phyloP scores from a whole-genome alignment of 495 filamentous ascomycete genomes.

The Stereocaulon alpinum region DNA sequence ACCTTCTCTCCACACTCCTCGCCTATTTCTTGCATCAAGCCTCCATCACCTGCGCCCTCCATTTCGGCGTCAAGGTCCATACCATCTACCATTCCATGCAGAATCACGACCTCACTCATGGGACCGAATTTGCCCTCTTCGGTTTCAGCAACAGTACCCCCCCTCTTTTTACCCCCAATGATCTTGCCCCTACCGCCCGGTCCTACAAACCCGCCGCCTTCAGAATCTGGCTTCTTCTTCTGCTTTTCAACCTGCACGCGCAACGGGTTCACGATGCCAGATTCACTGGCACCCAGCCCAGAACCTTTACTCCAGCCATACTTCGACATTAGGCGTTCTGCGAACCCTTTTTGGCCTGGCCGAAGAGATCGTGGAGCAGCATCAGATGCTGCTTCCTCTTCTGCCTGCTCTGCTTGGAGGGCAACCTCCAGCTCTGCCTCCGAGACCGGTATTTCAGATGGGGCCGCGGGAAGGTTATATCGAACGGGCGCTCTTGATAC shows the following conservation, averaged over 20 bases:
- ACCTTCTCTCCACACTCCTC: conserved; percentile 79
- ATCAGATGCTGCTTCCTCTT: background rate
- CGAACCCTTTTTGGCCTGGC: conserved; percentile 76
- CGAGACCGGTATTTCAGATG: conserved; percentile 44
- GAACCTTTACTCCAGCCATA: conserved; percentile 81
- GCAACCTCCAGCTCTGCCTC: conserved; percentile 47
- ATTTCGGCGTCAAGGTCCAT: conserved; percentile 65
- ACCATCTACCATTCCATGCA: conserved; percentile 72
- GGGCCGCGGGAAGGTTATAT: conserved; percentile 56
- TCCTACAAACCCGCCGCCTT: conserved; percentile 67
- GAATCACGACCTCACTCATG: conserved; percentile 69
- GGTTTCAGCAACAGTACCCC: conserved; percentile 34
- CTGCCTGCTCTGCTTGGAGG: conserved; percentile 22
- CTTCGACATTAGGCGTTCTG: conserved; percentile 75
- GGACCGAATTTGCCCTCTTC: conserved; percentile 56
- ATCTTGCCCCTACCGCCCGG: conserved; percentile 68
- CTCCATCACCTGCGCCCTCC: conserved; percentile 44
- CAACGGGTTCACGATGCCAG: conserved; percentile 74
- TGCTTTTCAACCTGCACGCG: conserved; percentile 74
- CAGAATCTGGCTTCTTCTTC: conserved; percentile 64
- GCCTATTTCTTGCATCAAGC: conserved; percentile 85
- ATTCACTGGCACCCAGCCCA: conserved; percentile 68
- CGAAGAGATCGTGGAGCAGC: conserved; percentile 51
- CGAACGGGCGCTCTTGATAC: conserved; percentile 84
- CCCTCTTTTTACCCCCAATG: conserved; percentile 52